Evolutionary conservation across 2,329 filamentous ascomycete genomes (phyloP).

Genomic region (Stylonectria norvegica): DNA sequence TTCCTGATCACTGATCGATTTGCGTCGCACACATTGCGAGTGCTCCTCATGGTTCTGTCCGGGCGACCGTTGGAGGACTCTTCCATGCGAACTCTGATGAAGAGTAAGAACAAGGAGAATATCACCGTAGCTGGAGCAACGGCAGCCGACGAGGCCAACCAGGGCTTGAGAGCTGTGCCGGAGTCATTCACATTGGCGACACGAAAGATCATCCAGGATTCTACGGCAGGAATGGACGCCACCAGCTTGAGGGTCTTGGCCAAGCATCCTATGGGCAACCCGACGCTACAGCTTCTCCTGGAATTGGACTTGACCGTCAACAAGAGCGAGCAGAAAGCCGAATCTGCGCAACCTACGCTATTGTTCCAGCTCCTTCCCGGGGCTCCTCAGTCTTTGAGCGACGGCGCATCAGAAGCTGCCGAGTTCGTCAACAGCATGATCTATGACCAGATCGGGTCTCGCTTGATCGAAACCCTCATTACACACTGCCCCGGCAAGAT

Average conservation of each 20-base stretch:
- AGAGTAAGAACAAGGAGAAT: constrained; percentile 90
- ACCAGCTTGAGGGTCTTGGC: constrained; percentile 80
- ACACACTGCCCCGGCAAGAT: constrained; percentile 77
- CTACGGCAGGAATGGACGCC: constrained; percentile 70
- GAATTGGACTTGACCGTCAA: constrained; percentile 79
- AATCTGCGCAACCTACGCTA: constrained; percentile 48
- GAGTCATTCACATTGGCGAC: constrained; percentile 73
- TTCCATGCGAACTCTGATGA: constrained; percentile 69
- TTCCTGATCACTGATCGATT: constrained; percentile 84
- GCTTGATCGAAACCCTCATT: constrained; percentile 83
- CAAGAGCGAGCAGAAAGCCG: constrained; percentile 47
- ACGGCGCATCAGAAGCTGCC: constrained; percentile 68
- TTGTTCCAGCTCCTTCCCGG: constrained; percentile 77
- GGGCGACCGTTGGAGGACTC: constrained; percentile 73
- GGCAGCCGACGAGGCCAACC: constrained; percentile 45
- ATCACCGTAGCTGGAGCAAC: constrained; percentile 58
- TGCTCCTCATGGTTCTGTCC: constrained; percentile 80
- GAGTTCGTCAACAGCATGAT: constrained; percentile 81
- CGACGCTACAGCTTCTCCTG: constrained; percentile 84
- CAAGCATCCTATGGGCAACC: constrained; percentile 86
- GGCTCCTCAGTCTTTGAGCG: constrained; percentile 64
- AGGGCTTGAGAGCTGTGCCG: constrained; percentile 61
- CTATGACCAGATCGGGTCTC: constrained; percentile 87
- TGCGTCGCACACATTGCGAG: constrained; percentile 85
- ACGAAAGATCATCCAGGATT: constrained; percentile 77